Evolutionary conservation across 2,329 filamentous ascomycete genomes (phyloP).

Genomic region (Talaromyces sp.): DNA sequence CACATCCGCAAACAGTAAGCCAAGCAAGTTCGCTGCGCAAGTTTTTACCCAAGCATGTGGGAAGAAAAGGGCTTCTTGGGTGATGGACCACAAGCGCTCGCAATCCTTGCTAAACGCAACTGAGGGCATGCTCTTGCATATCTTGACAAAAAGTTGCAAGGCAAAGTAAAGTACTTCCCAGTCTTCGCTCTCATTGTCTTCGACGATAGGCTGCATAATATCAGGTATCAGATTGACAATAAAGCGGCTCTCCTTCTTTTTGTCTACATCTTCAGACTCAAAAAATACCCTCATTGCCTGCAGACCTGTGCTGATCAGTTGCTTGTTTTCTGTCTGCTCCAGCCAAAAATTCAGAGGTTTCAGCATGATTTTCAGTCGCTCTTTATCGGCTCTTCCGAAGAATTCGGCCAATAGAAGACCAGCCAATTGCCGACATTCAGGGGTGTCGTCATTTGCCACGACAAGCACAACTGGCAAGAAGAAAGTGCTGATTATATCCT

Average conservation of each 20-base stretch:
- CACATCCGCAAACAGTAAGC: constrained; percentile 74
- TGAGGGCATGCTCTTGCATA: constrained; percentile 62
- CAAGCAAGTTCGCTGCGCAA: constrained; percentile 66
- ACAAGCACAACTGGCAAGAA: constrained; percentile 84
- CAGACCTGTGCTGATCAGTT: constrained; percentile 66
- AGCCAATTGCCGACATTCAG: constrained; percentile 77
- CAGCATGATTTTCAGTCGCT: constrained; percentile 65
- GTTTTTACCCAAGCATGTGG: constrained; percentile 70
- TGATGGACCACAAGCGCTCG: constrained; percentile 62
- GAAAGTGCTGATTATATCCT: constrained; percentile 72
- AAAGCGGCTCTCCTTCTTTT: constrained; percentile 61
- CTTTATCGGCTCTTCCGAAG: constrained; percentile 70
- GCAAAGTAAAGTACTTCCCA: constrained; percentile 71
- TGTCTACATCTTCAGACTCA: constrained; percentile 59
- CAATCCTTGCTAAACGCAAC: constrained; percentile 56
- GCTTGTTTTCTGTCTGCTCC: constrained; percentile 64
- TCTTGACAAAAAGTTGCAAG: constrained; percentile 61
- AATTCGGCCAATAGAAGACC: constrained; percentile 72
- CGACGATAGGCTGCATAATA: constrained; percentile 49
- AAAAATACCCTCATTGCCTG: constrained; percentile 81
- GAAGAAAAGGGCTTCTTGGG: constrained; percentile 65
- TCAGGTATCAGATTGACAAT: constrained; percentile 49
- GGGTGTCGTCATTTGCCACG: constrained; percentile 80
- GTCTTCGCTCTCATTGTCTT: constrained; percentile 45
- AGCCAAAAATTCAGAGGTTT: constrained; percentile 69